These are phyloP conservation scores for Thalassiosira profunda DNA, from an alignment of 108 stramenopile species.

Conservation along the genomic window DNA sequence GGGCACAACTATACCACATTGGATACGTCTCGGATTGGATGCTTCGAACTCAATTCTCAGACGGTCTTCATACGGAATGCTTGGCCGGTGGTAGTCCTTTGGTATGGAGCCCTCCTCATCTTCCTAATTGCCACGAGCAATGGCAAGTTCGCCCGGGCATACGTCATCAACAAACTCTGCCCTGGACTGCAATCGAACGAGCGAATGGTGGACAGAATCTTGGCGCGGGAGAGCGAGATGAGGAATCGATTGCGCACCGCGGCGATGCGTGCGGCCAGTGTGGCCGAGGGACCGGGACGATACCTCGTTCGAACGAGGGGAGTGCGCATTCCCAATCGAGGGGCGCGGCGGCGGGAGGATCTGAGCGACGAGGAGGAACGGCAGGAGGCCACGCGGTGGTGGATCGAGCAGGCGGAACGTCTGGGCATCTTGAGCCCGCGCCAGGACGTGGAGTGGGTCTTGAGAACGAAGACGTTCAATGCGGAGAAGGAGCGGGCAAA, in stretches of 20 bases:
- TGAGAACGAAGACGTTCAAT: constrained; percentile 49
- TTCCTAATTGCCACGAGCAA: constrained; percentile 50
- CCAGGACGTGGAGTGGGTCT: constrained; percentile 32
- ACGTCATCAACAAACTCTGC: constrained; percentile 15
- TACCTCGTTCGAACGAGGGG: constrained; percentile 21
- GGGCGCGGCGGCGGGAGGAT: not conserved
- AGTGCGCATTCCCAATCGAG: constrained; percentile 15
- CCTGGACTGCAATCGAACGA: constrained; percentile 34
- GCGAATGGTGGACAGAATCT: constrained; percentile 21
- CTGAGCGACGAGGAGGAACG: too few relatives aligned
- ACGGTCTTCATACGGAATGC: constrained; percentile 50
- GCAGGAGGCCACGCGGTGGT: constrained; percentile 22
- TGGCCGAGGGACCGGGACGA: constrained; percentile 20
- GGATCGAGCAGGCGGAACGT: constrained; percentile 35
- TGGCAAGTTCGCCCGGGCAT: constrained; percentile 32
- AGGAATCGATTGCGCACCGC: constrained; percentile 24
- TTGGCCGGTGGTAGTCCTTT: constrained; percentile 51
- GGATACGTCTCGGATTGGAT: constrained; percentile 26
- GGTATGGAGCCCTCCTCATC: constrained; percentile 50
- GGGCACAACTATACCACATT: not conserved
- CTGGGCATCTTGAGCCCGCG: constrained; percentile 23
- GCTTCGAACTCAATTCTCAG: constrained; percentile 35
- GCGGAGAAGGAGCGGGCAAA: constrained; percentile 11
- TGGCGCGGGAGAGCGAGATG: constrained; percentile 21
- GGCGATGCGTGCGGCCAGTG: constrained; percentile 13